phyloP scores from a whole-genome alignment of 495 filamentous ascomycete genomes.

The Penicillium turbatum region DNA sequence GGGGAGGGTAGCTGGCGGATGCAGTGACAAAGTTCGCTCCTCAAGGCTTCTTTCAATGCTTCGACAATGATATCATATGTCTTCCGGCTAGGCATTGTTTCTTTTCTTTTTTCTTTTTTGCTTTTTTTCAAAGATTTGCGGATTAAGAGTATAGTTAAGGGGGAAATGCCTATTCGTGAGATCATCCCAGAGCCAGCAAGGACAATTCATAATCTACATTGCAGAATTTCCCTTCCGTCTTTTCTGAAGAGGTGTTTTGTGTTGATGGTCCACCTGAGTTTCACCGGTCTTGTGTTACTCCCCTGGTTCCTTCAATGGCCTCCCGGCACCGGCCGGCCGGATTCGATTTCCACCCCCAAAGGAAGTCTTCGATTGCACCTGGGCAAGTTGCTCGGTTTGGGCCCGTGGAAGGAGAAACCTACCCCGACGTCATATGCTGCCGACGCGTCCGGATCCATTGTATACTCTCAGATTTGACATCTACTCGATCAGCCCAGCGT shows the following conservation, averaged over 20 bases:
- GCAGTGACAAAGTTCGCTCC: background rate
- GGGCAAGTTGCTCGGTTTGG: background rate
- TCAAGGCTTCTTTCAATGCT: background rate
- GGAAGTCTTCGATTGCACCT: background rate
- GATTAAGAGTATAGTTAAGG: too few species aligned
- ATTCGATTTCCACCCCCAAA: background rate
- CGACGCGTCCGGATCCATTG: background rate
- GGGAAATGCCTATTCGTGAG: too few species aligned
- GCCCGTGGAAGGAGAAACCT: background rate
- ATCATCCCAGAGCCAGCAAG: too few species aligned
- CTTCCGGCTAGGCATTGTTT: too few species aligned
- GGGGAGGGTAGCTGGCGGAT: conserved; percentile 6
- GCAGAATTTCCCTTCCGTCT: too few species aligned
- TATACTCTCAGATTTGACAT: background rate
- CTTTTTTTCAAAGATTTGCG: too few species aligned
- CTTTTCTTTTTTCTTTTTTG: too few species aligned
- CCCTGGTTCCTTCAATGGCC: background rate
- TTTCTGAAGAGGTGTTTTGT: background rate
- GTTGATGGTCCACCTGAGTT: background rate
- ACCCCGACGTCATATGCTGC: background rate
- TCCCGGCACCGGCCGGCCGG: background rate
- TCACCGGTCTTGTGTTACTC: background rate
- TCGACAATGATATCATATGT: too few species aligned
- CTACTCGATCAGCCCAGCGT: background rate
- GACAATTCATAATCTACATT: too few species aligned